Percentiles rank a stretch among this genome's conserved stretches.
These are phyloP conservation scores for Solanum ahanhuiri DNA, from an alignment of 257 asterid genomes.

Conservation along the genomic window DNA sequence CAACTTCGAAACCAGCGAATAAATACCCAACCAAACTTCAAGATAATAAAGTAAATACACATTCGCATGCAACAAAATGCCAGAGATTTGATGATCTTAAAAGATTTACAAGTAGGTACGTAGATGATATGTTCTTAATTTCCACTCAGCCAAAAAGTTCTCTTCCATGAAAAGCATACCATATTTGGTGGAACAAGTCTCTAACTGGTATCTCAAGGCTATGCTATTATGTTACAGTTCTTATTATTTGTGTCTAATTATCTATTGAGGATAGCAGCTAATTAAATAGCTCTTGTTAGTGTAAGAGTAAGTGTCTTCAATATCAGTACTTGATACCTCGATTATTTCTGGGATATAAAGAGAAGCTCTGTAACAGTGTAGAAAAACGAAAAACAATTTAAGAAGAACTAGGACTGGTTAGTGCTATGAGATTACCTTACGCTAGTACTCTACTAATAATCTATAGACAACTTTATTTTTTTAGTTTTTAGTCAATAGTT, in stretches of 20 bases:
- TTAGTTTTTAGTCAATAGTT: neutral
- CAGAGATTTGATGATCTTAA: neutral
- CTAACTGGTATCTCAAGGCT: neutral
- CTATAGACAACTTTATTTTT: neutral
- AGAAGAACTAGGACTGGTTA: neutral
- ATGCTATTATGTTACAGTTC: neutral
- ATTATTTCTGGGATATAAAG: neutral
- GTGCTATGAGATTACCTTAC: neutral
- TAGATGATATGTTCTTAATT: neutral
- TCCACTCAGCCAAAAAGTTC: neutral
- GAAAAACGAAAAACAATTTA: neutral
- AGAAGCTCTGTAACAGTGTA: neutral
- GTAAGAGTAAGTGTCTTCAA: neutral
- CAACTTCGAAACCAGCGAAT: neutral
- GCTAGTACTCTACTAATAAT: neutral
- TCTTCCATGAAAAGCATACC: neutral
- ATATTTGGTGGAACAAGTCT: neutral
- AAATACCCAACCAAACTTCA: neutral
- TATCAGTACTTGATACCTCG: neutral
- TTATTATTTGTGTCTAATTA: neutral
- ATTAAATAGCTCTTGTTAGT: neutral
- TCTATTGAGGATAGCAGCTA: neutral
- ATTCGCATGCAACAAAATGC: neutral
- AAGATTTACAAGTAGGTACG: neutral
- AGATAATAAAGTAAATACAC: neutral